These are phyloP conservation scores for Phytophthora lateralis DNA, from an alignment of 352 stramenopile species.

Conservation along the genomic window DNA sequence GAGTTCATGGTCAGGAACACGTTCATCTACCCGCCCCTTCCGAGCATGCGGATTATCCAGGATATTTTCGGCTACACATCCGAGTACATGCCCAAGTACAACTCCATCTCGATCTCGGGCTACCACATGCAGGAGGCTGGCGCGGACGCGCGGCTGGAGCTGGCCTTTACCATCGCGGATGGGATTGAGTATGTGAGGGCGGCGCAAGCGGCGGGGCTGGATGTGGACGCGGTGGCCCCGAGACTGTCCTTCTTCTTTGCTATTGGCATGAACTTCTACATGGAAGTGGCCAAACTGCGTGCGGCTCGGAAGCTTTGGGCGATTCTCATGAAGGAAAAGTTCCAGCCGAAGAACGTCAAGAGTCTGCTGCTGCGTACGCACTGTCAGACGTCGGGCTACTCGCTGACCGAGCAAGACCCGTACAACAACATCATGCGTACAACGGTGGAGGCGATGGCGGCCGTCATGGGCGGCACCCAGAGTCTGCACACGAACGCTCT, in stretches of 20 bases:
- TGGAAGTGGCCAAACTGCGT: constrained; percentile 96
- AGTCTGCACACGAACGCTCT: constrained; percentile 98
- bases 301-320: constrained; percentile 95
- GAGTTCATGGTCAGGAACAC: constrained; percentile 97
- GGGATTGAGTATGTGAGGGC: constrained; percentile 96
- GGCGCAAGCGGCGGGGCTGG: constrained; percentile 91
- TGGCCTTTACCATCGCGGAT: constrained; percentile 98
- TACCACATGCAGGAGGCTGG: constrained; percentile 99
- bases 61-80: constrained; percentile 98
- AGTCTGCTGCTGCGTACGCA: constrained; percentile 95
- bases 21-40: constrained; percentile 97
- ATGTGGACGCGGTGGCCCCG: constrained; percentile 94
- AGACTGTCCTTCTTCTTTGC: constrained; percentile 98
- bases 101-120: constrained; percentile 96
- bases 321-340: constrained; percentile 93
- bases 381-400: constrained; percentile 97
- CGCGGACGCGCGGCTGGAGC: constrained; percentile 93
- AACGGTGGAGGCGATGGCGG: constrained; percentile 93
- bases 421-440: constrained; percentile 99
- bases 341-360: constrained; percentile 95
- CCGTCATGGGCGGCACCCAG: constrained; percentile 93
- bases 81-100: constrained; percentile 97
- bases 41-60: constrained; percentile 95
- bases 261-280: constrained; percentile 99
- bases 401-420: constrained; percentile 96